Percentiles rank a stretch among this genome's conserved stretches.
These are phyloP conservation scores for Aquilaria yunnanensis DNA, from an alignment of 345 rosid genomes.

Conservation along the genomic window DNA sequence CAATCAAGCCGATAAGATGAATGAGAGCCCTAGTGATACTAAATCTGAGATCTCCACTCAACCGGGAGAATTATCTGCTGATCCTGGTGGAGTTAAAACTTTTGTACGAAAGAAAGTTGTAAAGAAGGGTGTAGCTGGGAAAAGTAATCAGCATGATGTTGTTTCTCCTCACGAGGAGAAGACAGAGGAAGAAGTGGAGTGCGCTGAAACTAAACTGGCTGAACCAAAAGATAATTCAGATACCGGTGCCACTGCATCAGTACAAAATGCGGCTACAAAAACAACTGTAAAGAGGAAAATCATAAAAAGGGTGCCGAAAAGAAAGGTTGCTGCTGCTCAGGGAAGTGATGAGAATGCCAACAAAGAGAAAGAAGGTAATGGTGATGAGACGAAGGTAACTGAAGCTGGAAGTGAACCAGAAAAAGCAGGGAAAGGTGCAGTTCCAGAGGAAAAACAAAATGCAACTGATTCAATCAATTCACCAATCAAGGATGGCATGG, in stretches of 20 bases:
- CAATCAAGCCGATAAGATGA: slow-evolving; percentile 36
- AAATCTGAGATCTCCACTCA: slow-evolving; percentile 31
- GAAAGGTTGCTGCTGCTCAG: slow-evolving; percentile 44
- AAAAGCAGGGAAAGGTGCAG: slow-evolving; percentile 24
- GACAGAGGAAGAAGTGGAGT: slow-evolving; percentile 27
- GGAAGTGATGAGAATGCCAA: slow-evolving; percentile 27
- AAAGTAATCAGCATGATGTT: slow-evolving; percentile 27
- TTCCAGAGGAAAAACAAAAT: slow-evolving; percentile 34
- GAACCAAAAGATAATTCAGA: slow-evolving; percentile 39
- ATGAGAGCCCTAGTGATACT: slow-evolving; percentile 35
- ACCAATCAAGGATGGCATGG: slow-evolving; percentile 31
- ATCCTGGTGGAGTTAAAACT: slow-evolving; percentile 37
- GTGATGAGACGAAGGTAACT: slow-evolving; percentile 29
- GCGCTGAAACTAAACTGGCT: slow-evolving; percentile 26
- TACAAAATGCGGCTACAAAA: slow-evolving; percentile 42
- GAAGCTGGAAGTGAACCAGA: slow-evolving; percentile 20
- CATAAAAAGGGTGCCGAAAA: slow-evolving; percentile 75
- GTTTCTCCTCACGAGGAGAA: slow-evolving; percentile 31
- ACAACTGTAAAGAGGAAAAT: slow-evolving; percentile 64
- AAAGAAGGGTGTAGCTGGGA: slow-evolving; percentile 39
- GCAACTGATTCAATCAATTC: slow-evolving; percentile 26
- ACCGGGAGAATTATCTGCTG: slow-evolving; percentile 36
- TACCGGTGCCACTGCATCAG: slow-evolving; percentile 21
- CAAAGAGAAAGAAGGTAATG: slow-evolving; percentile 31
- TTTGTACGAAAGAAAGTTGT: slow-evolving; percentile 41